phyloP scores from a whole-genome alignment of 805 yeast genomes.

The Phaffomyces opuntiae region DNA sequence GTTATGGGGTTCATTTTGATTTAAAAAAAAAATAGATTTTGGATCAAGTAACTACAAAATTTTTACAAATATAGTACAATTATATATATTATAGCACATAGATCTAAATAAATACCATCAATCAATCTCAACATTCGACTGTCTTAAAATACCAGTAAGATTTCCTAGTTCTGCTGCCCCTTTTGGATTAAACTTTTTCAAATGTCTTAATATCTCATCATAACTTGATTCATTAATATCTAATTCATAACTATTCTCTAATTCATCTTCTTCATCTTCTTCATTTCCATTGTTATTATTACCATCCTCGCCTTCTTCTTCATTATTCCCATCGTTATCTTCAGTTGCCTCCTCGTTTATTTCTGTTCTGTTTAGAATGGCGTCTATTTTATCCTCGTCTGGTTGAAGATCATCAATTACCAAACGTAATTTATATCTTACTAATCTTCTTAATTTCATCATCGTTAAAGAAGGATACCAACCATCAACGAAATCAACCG shows the following conservation, averaged over 20 bases:
- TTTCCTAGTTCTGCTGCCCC: slow-evolving; percentile 18
- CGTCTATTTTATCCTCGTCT: slow-evolving; percentile 35
- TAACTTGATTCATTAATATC: slow-evolving; percentile 20
- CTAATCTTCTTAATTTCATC: slow-evolving; percentile 56
- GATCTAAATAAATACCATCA: too few species aligned
- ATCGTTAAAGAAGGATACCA: slow-evolving; percentile 68
- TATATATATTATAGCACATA: too few species aligned
- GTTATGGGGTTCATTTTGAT: too few species aligned
- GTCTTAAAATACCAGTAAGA: slow-evolving; percentile 14
- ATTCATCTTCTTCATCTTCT: slow-evolving; percentile 25
- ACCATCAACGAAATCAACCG: slow-evolving; percentile 61
- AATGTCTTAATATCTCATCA: slow-evolving; percentile 16
- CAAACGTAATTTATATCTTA: slow-evolving; percentile 64
- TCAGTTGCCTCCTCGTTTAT: slow-evolving; percentile 18
- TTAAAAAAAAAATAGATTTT: too few species aligned
- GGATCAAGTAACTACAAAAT: too few species aligned
- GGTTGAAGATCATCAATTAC: slow-evolving; percentile 39
- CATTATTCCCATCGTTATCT: slow-evolving; percentile 9
- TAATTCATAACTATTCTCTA: slow-evolving; percentile 27
- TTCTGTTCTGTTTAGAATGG: slow-evolving; percentile 27
- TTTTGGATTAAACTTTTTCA: slow-evolving; percentile 18
- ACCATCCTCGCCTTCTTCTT: slow-evolving; percentile 16
- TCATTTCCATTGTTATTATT: slow-evolving; percentile 26
- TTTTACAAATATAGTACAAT: too few species aligned
- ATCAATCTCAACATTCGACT: neutral